These are phyloP conservation scores for Exobasidium rhododendri DNA, from an alignment of 1,284 basidiomycete genomes.

Conservation along the genomic window DNA sequence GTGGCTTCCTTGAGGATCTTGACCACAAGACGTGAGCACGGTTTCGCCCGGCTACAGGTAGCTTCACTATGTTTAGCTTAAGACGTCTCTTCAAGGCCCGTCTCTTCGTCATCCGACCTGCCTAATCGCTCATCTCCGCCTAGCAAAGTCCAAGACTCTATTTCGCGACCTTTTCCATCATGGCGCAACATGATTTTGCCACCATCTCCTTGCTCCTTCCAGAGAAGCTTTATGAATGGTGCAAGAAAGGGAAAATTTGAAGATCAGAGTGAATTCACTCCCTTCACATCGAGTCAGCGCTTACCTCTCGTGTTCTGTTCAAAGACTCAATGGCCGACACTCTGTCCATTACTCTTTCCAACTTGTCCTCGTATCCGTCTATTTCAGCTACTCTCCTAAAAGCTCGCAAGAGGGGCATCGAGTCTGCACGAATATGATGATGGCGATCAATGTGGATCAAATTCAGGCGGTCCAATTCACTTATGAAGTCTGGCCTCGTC, in stretches of 20 bases:
- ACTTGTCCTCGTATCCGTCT: slow-evolving; percentile 35
- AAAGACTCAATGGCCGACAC: slow-evolving; percentile 45
- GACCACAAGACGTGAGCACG: no score
- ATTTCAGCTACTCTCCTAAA: slow-evolving; percentile 39
- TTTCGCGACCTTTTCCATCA: slow-evolving; percentile 37
- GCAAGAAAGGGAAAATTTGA: not conserved
- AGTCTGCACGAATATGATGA: slow-evolving; percentile 45
- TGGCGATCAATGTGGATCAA: slow-evolving; percentile 29
- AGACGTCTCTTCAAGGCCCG: no score
- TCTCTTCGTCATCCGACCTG: no score
- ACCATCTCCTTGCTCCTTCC: slow-evolving; percentile 47
- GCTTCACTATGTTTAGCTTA: no score
- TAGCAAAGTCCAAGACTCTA: slow-evolving; percentile 42
- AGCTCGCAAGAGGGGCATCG: slow-evolving; percentile 45
- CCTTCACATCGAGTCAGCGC: not conserved
- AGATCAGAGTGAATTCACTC: not conserved
- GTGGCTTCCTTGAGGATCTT: no score
- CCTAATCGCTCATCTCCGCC: slow-evolving; percentile 48
- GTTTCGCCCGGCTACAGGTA: no score
- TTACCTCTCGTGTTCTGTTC: slow-evolving; percentile 33
- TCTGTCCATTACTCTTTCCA: slow-evolving; percentile 47
- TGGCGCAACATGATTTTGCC: slow-evolving; percentile 44
- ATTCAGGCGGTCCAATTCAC: slow-evolving; percentile 41
- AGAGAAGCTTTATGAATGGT: slow-evolving; percentile 24
- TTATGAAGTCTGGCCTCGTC: slow-evolving; percentile 46